Base-by-base conservation (phyloP, 2,329 filamentous ascomycete species). In the Uncinocarpus reesii region DNA sequence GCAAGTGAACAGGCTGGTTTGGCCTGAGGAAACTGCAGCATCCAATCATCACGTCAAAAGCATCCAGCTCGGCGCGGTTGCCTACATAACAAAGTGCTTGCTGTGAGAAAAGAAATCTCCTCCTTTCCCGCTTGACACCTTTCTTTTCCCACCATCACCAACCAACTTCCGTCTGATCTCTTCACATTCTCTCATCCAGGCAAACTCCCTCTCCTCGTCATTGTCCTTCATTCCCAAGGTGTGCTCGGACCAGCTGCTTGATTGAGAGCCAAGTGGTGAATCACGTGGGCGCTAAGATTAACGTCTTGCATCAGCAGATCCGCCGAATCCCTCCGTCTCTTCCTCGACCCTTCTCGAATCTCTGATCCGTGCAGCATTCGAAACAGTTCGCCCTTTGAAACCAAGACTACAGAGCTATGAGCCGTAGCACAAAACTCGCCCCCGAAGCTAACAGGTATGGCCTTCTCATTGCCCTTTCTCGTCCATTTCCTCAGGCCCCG, bases 401-500 rank as follows among this genome's bases (percentile, higher is more conserved):
- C 36, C 37, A 15, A 42, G 43, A 49, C 42, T 42, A 42, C 44
- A 55, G 80, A 88, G 84, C 81, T 82, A 94, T 94, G 87, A 93
- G 83, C 87, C 84, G 86, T 75, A 82, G 81, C 76, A 84, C 83
- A 74, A 96, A 95, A 81, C 84, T 96, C 79, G 89, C 89, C 75
- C 89, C 92, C 73, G 92, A 98, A 85, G 89, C 95, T 76, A 96
- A 96, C 78, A 84, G 88, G 88, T 93, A 75, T 66, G 83, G 75
- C 52, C 46, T 49, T 38, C 29, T 15, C 11, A 26, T 15, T 5
- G 21, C n/a, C 23, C 23, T 28, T 29, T 26, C 7, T 11, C 41
- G 3, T 34, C 6, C 7, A 4, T 41, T 11, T 15, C 38, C 23
- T 20, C 21, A 38, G 10, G 41, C 18, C 41, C n/a, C 42, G 32